A percentile compares a stretch with the other conserved stretches of the same genome.
Evolutionary conservation across 768 basidiomycete species (phyloP).

Genomic region (Naganishia kalamii): DNA sequence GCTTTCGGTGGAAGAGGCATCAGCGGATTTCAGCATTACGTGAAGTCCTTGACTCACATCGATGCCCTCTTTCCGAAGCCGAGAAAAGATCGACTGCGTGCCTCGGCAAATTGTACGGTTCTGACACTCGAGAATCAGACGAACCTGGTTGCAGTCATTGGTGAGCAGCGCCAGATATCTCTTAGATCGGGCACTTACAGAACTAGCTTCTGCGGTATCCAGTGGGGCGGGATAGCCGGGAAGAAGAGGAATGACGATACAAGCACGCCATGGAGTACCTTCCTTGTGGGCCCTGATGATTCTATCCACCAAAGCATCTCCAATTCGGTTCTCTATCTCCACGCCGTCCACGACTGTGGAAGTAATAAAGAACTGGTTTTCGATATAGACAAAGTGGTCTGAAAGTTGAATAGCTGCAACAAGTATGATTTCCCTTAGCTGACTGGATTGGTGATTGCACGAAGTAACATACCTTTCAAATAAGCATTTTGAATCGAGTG

Average conservation of each 20-base stretch:
- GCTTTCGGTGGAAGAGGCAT: constrained; percentile 52
- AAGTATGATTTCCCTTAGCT: background rate
- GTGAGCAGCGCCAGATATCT: background rate
- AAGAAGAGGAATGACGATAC: constrained; percentile 81
- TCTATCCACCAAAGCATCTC: constrained; percentile 83
- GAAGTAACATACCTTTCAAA: constrained; percentile 59
- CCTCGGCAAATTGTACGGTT: constrained; percentile 82
- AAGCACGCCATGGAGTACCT: constrained; percentile 72
- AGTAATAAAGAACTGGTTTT: constrained; percentile 55
- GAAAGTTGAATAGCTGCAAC: constrained; percentile 75
- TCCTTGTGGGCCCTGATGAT: constrained; percentile 82
- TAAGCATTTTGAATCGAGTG: constrained; percentile 93
- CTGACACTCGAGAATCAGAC: constrained; percentile 92
- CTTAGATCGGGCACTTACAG: constrained; percentile 54
- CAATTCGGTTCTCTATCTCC: constrained; percentile 84
- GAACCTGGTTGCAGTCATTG: constrained; percentile 55
- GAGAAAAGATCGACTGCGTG: constrained; percentile 80
- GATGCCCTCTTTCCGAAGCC: constrained; percentile 78
- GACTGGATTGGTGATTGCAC: background rate
- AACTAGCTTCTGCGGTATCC: constrained; percentile 85
- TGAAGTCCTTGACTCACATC: constrained; percentile 68
- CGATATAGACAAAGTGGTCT: constrained; percentile 97
- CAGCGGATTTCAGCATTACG: constrained; percentile 74
- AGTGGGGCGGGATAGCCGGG: constrained; percentile 92
- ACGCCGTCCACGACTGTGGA: constrained; percentile 74